phyloP scores from a whole-genome alignment of 1,139 yeast genomes.

The Kodamaea derodonti region DNA sequence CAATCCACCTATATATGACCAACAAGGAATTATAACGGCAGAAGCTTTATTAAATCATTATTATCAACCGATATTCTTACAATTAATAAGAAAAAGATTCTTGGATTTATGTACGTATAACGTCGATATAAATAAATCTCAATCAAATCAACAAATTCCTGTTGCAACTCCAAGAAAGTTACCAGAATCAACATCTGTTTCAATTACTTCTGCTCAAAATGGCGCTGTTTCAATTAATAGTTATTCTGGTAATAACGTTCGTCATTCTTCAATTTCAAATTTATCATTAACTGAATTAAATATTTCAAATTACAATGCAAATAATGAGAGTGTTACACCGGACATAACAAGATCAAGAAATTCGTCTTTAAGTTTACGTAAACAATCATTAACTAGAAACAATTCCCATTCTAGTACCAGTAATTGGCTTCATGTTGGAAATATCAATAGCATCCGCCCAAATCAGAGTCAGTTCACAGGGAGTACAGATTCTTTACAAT shows the following conservation, averaged over 20 bases:
- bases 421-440: slow-evolving; percentile 48
- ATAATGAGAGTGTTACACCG: slow-evolving; percentile 6
- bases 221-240: slow-evolving; percentile 13
- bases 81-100: slow-evolving; percentile 40
- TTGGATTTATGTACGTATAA: slow-evolving; percentile 36
- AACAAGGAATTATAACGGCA: slow-evolving; percentile 28
- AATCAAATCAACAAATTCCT: slow-evolving; percentile 2
- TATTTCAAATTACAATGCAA: slow-evolving; percentile 25
- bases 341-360: slow-evolving; percentile 19
- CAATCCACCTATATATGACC: slow-evolving; percentile 29
- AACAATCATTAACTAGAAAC: slow-evolving; percentile 44
- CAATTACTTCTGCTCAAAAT: slow-evolving; percentile 13
- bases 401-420: slow-evolving; percentile 31
- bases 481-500: slow-evolving; percentile 43
- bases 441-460: slow-evolving; percentile 35
- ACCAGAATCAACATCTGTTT: slow-evolving; percentile 27
- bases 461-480: slow-evolving; percentile 21
- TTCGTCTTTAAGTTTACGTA: slow-evolving; percentile 32
- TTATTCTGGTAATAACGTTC: slow-evolving; percentile 11
- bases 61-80: slow-evolving; percentile 42
- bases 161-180: slow-evolving; percentile 11
- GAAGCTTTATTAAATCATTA: slow-evolving; percentile 31
- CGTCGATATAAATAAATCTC: slow-evolving; percentile 3
- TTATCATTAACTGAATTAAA: slow-evolving; percentile 42
- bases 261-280: slow-evolving; percentile 40